A percentile compares a stretch with the other conserved stretches of the same genome.
Conservation (phyloP, 306 rosid genomes). For the Morella rubra region DNA sequence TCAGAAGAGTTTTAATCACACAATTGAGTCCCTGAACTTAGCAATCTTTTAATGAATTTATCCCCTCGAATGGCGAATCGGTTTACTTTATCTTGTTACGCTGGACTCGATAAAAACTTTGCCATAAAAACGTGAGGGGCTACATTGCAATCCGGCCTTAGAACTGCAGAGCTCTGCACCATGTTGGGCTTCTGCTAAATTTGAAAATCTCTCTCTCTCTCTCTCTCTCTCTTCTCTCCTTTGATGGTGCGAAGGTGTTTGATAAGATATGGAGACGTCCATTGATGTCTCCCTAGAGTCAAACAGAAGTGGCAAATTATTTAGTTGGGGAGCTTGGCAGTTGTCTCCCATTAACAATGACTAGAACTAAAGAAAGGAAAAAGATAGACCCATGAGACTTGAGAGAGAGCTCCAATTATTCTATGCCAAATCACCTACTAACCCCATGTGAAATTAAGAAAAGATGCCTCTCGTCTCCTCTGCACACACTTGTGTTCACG, state of each 20-base stretch:
- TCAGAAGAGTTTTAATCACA: too few species aligned
- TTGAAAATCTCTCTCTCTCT: neutral
- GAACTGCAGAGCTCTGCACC: neutral
- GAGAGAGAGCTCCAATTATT: neutral
- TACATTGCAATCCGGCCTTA: neutral
- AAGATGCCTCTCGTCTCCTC: neutral
- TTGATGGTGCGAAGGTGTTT: neutral
- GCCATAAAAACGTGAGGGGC: too few species aligned
- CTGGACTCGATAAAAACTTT: too few species aligned
- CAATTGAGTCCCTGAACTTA: too few species aligned
- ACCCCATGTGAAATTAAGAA: slow-evolving; percentile 24
- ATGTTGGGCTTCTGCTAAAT: neutral
- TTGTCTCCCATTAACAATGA: neutral
- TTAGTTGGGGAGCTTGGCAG: neutral
- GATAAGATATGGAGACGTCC: neutral
- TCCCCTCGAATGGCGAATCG: too few species aligned
- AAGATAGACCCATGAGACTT: neutral
- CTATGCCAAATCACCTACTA: neutral
- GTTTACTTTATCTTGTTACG: too few species aligned
- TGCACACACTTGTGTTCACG: neutral
- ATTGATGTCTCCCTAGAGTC: neutral
- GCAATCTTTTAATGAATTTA: too few species aligned
- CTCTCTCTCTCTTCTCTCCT: too few species aligned
- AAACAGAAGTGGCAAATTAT: neutral
- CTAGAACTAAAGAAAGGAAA: neutral